Percentiles rank a stretch among this genome's conserved stretches.
Evolutionary conservation across 1,284 basidiomycete genomes (phyloP).

Genomic region (Rugosomyces carneus): DNA sequence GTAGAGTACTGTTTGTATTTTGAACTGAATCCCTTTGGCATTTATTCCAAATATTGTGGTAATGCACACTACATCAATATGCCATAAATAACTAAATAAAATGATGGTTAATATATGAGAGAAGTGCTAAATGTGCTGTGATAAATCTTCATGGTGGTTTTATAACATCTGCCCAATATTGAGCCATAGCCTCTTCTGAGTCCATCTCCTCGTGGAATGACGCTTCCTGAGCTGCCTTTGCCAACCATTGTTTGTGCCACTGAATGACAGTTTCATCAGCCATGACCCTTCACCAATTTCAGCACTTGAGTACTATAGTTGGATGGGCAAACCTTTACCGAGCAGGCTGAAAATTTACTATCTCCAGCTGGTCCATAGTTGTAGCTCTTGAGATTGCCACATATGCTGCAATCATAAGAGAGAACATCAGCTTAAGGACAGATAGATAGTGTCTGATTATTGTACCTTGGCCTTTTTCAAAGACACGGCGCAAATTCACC

Average conservation of each 20-base stretch:
- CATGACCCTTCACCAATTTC: conserved; percentile 21
- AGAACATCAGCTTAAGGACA: background rate
- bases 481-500: conserved; percentile 54
- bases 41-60: background rate
- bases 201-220: conserved; percentile 20
- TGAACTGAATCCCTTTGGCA: background rate
- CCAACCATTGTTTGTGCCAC: conserved; percentile 24
- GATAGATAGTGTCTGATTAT: conserved; percentile 8
- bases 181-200: conserved; percentile 19
- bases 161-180: conserved; percentile 10
- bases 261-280: conserved; percentile 27
- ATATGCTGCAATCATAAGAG: conserved; percentile 51
- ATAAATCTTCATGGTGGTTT: background rate
- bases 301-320: background rate
- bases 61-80: too few relatives aligned
- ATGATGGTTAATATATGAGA: too few relatives aligned
- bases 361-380: conserved; percentile 74
- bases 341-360: conserved; percentile 69
- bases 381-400: conserved; percentile 90
- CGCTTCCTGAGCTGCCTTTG: conserved; percentile 1
- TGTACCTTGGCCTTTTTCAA: conserved; percentile 78
- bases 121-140: too few relatives aligned
- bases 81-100: too few relatives aligned
- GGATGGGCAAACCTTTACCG: conserved; percentile 42
- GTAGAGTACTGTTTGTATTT: background rate